Evolutionary conservation across 495 filamentous ascomycete species (phyloP).

Genomic region (Neurospora sp.): DNA sequence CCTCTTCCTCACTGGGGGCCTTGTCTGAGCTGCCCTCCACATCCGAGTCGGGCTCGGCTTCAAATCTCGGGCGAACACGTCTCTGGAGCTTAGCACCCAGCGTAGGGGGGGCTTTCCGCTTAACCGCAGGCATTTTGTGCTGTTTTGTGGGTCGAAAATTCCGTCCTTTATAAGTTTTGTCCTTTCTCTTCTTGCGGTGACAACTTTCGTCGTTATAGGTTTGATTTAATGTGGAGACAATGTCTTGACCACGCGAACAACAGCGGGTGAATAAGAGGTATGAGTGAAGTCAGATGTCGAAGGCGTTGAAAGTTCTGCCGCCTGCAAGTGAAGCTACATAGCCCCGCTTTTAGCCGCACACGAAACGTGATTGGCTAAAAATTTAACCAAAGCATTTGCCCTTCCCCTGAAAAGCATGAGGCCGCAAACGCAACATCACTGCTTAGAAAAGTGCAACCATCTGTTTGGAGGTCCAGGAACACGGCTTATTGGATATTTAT

Average conservation of each 20-base stretch:
- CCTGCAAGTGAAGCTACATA: neutral
- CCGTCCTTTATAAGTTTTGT: neutral
- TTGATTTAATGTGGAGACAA: neutral
- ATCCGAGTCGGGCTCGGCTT: slow-evolving; percentile 45
- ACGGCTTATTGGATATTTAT: neutral
- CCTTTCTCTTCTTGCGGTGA: neutral
- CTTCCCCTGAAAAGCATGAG: neutral
- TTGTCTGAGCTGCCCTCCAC: slow-evolving; percentile 13
- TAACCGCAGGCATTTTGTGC: slow-evolving; percentile 17
- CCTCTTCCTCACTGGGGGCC: slow-evolving; percentile 25
- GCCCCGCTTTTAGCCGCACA: neutral
- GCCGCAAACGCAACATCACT: neutral
- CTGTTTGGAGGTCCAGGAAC: neutral
- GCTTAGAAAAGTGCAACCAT: neutral
- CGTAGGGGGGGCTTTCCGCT: slow-evolving; percentile 19
- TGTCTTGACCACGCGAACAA: neutral
- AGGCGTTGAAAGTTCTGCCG: neutral
- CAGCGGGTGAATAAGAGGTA: neutral
- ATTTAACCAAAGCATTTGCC: neutral
- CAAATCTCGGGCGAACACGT: slow-evolving; percentile 47
- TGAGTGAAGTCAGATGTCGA: neutral
- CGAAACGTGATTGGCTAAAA: neutral
- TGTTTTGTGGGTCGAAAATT: neutral
- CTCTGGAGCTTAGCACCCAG: slow-evolving; percentile 37
- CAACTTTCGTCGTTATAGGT: neutral